Conservation (phyloP, 106 monocot genomes). For the Narthecium ossifragum region DNA sequence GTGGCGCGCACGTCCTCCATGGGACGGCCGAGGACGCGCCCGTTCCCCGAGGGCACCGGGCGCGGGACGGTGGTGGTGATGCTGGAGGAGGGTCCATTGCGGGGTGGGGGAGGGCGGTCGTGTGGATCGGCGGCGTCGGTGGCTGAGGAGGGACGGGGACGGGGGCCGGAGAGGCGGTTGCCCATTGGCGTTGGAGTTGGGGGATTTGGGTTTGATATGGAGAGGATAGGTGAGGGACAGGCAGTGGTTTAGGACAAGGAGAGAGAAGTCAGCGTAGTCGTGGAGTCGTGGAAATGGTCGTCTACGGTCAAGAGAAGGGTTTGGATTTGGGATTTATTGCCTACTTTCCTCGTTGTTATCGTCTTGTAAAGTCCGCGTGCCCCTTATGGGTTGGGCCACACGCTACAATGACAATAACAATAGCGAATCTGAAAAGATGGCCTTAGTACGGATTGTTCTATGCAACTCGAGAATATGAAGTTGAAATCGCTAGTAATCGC, state of each 20-base stretch:
- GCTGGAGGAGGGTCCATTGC: not conserved
- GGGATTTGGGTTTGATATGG: not conserved
- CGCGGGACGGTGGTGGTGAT: not conserved
- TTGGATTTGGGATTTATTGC: too few species aligned
- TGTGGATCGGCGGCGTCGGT: not conserved
- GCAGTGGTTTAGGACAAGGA: too few species aligned
- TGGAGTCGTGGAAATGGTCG: too few species aligned
- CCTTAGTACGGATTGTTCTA: too few species aligned
- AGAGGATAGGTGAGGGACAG: not conserved
- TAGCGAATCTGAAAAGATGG: too few species aligned
- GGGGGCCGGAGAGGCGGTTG: conserved; percentile 2
- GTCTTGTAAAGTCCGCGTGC: too few species aligned
- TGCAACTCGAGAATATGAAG: too few species aligned
- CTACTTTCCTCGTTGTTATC: too few species aligned
- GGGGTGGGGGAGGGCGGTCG: conserved; percentile 4
- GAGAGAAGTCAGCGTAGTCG: too few species aligned
- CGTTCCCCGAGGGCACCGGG: conserved; percentile 5
- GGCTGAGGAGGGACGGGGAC: not conserved
- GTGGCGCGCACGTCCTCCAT: conserved; percentile 46
- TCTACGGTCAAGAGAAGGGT: not conserved
- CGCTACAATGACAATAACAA: too few species aligned
- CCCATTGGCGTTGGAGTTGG: not conserved
- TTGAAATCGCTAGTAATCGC: too few species aligned
- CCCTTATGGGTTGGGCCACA: too few species aligned
- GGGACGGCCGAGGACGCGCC: conserved; percentile 42